Conservation (phyloP, 2,329 filamentous ascomycete genomes). For the Colletotrichum chlorophyti region DNA sequence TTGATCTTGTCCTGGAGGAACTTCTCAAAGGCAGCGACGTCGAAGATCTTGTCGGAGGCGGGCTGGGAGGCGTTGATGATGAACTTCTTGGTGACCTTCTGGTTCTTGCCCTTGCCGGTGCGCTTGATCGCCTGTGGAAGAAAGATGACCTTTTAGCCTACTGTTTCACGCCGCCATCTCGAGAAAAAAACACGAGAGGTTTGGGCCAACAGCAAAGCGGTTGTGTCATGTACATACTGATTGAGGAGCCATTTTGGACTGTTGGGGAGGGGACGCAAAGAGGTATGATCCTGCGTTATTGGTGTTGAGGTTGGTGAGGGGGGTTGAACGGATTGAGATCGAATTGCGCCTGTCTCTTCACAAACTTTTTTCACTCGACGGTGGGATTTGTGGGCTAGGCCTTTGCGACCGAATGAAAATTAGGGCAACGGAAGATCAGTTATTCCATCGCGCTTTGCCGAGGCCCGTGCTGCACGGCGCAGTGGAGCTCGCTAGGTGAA, state of each 20-base stretch:
- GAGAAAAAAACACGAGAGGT: constrained; percentile 42
- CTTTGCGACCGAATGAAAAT: constrained; percentile 16
- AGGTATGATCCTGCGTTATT: constrained; percentile 86
- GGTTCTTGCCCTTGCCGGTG: constrained; percentile 69
- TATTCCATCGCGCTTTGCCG: too few species aligned
- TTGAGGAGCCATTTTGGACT: constrained; percentile 79
- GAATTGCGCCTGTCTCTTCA: constrained; percentile 10
- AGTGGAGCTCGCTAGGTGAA: too few species aligned
- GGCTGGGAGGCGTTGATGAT: constrained; percentile 99
- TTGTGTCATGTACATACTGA: constrained; percentile 80
- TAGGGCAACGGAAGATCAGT: constrained; percentile 25
- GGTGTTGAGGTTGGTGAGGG: constrained; percentile 32
- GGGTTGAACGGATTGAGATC: constrained; percentile 15
- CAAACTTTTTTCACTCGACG: not conserved
- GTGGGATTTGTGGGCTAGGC: constrained; percentile 22
- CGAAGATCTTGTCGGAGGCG: constrained; percentile 99
- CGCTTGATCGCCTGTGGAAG: constrained; percentile 64
- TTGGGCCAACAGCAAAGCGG: constrained; percentile 93
- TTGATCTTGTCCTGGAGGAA: constrained; percentile 99
- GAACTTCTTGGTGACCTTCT: constrained; percentile 93
- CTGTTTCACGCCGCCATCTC: constrained; percentile 74
- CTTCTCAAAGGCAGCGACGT: constrained; percentile 98
- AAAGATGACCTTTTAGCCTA: constrained; percentile 88
- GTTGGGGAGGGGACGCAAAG: constrained; percentile 59
- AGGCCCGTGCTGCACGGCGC: too few species aligned